Evolutionary conservation across 2,329 filamentous ascomycete species (phyloP), one percentile per base, ranked within the genome.

Genomic region (Ceratocystis smalleyi): DNA sequence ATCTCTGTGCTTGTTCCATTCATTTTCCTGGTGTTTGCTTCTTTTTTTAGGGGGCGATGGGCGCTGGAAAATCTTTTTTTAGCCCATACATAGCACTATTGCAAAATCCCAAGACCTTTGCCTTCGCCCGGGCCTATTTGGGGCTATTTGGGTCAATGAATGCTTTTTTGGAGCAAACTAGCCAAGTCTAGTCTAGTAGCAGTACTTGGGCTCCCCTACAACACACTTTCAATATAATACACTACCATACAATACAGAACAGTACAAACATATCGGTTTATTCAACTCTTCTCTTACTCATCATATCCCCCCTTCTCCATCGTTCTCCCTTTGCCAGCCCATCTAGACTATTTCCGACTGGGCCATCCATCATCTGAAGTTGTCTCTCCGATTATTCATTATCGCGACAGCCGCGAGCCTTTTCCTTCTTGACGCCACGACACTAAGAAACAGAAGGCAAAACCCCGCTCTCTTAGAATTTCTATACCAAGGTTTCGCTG

Each of bases 151-250:
- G 54, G 54, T 57, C 54, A 57, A 35, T 57, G 54, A 57, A 35
- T 57, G 54, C 54, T 57, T 57, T 57, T 57, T 57, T 35, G 27
- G 54, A 35, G 51, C 27, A 49, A 22, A 51, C n/a, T 24, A 51
- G 22, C 35, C 35, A 40, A 10, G 35, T 40, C 35, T 12, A 40
- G 35, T 40, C 12, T 40, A 40, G 35, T 15, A 5, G 35, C 5
- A 15, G 35, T 40, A 40, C 35, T 40, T 12, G 12, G 12, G 35
- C 35, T 40, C 10, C 12, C 35, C 10, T 40, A 40, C 35, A 40
- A 40, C 12, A 40, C 12, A 40, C 4, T 40, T 15, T 40, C 35
- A 40, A 40, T 40, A 40, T 40, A 40, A 40, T 40, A 27, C 27
- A 27, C 3, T 27, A 15, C 35, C 6, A 40, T 40, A 40, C 35